A percentile compares a stretch with the other conserved stretches of the same genome.
These are phyloP conservation scores for Favolaschia claudopus DNA, from an alignment of 768 basidiomycete genomes.

Conservation along the genomic window DNA sequence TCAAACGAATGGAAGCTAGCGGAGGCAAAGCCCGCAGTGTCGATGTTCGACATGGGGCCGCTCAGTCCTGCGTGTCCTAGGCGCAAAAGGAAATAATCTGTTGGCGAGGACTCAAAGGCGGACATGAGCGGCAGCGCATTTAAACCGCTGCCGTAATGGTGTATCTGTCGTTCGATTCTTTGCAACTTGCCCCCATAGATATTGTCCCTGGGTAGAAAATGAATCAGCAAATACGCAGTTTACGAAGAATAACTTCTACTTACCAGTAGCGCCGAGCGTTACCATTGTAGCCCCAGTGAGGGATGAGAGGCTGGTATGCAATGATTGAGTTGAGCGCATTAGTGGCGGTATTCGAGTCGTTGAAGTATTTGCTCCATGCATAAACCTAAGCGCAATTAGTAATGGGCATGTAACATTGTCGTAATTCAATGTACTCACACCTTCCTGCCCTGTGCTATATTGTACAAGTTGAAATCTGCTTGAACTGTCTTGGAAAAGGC, in stretches of 20 bases:
- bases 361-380: constrained; percentile 61
- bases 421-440: constrained; percentile 36
- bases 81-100: constrained; percentile 59
- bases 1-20: constrained; percentile 69
- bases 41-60: constrained; percentile 63
- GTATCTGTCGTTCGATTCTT: constrained; percentile 63
- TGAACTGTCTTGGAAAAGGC: background rate
- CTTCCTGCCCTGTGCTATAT: constrained; percentile 57
- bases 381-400: constrained; percentile 37
- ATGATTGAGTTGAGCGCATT: constrained; percentile 64
- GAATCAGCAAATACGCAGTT: constrained; percentile 10
- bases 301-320: constrained; percentile 62
- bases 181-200: constrained; percentile 63
- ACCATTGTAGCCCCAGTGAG: constrained; percentile 71
- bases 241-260: constrained; percentile 15
- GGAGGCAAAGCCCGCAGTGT: constrained; percentile 62
- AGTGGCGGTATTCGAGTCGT: constrained; percentile 55
- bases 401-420: background rate
- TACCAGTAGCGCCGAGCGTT: constrained; percentile 66
- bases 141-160: constrained; percentile 65
- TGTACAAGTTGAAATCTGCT: background rate
- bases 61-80: constrained; percentile 59
- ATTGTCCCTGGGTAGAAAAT: constrained; percentile 52
- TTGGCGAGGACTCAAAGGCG: constrained; percentile 54
- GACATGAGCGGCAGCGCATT: constrained; percentile 62